Evolutionary conservation across 2,329 filamentous ascomycete genomes (phyloP), one percentile per base, ranked within the genome.

Genomic region (Fusarium marasasianum): DNA sequence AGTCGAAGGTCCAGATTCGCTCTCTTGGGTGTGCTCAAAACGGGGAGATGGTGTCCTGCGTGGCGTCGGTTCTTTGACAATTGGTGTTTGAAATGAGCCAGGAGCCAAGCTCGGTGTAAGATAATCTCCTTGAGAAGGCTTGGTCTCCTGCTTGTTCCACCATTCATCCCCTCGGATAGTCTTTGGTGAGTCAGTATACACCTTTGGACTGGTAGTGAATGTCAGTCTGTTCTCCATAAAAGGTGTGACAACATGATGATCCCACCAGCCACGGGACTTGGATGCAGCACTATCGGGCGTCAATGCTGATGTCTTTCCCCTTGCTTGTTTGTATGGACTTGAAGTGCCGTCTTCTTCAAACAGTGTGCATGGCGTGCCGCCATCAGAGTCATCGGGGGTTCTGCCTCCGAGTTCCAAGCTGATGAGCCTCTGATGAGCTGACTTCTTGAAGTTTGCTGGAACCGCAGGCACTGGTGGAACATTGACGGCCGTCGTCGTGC

Each of bases 231-330:
- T 86, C 77, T 87, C 85, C 22, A 82, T 76, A 77, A 94, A 94
- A 1, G 93, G 93, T 3, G 92, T 93, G 13, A 89, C 91, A 63
- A 95, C 90, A 73, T 93, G 87, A 77, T 94, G 87, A 76, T 94
- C 93, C 93, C 93, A 95, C 92, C 93, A 95, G 26, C 93, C 93
- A 68, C 87, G 86, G 33, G 91, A 92, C 63, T 86, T 87, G 17
- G 89, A 87, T 47, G 85, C 87, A 35, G 88, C 89, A 45, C 88
- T 89, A 54, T 86, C 81, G 50, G 86, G 81, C 47, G 83, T 82
- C 73, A 84, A 55, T 53, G 80, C 78, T 14, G 80, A 77, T 13
- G 79, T 81, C 58, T 83, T 85, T 20, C 81, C 78, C 63, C 82
- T 84, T 44, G 80, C 74, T 11, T 84, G 83, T 66, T 83, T 82